phyloP scores from a whole-genome alignment of 768 basidiomycete species.

The Russula sp. region DNA sequence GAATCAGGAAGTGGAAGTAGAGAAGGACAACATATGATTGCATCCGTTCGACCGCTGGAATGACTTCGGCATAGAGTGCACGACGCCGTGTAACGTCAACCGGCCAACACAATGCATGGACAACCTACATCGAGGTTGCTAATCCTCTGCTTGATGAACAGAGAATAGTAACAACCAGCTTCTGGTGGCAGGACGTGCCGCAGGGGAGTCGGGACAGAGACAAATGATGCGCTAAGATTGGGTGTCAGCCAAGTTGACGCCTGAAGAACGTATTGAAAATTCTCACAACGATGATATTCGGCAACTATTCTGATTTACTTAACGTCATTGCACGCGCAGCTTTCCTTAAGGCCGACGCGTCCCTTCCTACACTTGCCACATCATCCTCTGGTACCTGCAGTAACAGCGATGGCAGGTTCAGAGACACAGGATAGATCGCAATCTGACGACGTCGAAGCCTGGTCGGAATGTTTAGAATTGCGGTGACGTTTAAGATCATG shows the following conservation, averaged over 20 bases:
- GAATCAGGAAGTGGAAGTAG: not conserved
- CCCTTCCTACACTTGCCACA: slow-evolving; percentile 27
- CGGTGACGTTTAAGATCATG: slow-evolving; percentile 90
- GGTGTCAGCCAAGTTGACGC: not conserved
- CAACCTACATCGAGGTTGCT: slow-evolving; percentile 24
- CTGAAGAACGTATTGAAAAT: not conserved
- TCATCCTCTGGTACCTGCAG: no score
- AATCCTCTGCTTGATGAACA: slow-evolving; percentile 28
- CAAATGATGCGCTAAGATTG: not conserved
- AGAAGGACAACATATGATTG: not conserved
- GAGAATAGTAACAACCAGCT: slow-evolving; percentile 23
- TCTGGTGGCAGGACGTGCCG: slow-evolving; percentile 23
- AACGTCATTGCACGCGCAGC: slow-evolving; percentile 36
- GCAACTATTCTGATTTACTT: not conserved
- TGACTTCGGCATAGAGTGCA: slow-evolving; percentile 2
- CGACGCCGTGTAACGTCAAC: not conserved
- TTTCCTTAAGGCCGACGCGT: slow-evolving; percentile 20
- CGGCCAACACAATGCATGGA: slow-evolving; percentile 11
- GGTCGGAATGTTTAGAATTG: slow-evolving; percentile 61
- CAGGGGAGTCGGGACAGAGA: not conserved
- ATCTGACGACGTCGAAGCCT: slow-evolving; percentile 23
- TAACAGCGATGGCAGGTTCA: not conserved
- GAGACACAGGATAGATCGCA: slow-evolving; percentile 14
- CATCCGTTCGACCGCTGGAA: not conserved
- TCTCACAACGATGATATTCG: not conserved